phyloP scores from a whole-genome alignment of 2,329 filamentous ascomycete genomes.

The Fusarium pseudoanthophilum region DNA sequence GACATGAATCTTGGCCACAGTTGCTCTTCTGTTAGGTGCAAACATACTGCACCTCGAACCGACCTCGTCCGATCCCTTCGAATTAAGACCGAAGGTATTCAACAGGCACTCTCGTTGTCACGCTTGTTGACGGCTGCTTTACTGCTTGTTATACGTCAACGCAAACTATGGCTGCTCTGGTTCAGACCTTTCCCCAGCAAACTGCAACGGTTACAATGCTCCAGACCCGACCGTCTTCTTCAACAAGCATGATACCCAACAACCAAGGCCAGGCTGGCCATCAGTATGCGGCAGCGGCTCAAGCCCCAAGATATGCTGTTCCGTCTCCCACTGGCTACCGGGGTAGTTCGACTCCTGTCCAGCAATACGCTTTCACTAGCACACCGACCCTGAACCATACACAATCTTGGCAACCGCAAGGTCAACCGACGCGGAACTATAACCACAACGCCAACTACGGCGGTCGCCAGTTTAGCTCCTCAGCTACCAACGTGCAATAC shows the following conservation, averaged over 20 bases:
- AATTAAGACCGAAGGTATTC: constrained; percentile 28
- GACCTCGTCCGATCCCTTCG: neutral
- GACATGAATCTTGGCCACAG: constrained; percentile 17
- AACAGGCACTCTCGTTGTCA: constrained; percentile 20
- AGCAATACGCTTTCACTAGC: constrained; percentile 80
- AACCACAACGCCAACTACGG: constrained; percentile 44
- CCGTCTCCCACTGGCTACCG: constrained; percentile 63
- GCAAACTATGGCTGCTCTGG: constrained; percentile 81
- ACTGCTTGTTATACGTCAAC: constrained; percentile 10
- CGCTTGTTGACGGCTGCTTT: constrained; percentile 31
- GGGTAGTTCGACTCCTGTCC: constrained; percentile 68
- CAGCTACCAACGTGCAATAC: constrained; percentile 55
- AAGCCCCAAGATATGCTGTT: constrained; percentile 47
- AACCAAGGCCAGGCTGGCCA: constrained; percentile 62
- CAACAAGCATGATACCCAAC: constrained; percentile 58
- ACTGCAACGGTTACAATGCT: constrained; percentile 79
- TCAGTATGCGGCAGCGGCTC: constrained; percentile 58
- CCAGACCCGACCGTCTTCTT: constrained; percentile 75
- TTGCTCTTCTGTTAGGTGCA: constrained; percentile 20
- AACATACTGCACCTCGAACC: constrained; percentile 27
- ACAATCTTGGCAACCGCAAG: constrained; percentile 61
- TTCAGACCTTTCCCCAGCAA: constrained; percentile 83
- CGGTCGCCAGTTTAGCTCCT: constrained; percentile 51
- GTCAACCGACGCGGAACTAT: constrained; percentile 32
- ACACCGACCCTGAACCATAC: constrained; percentile 72